phyloP scores from a whole-genome alignment of 2,329 filamentous ascomycete species.

The Talaromyces funiculosus region DNA sequence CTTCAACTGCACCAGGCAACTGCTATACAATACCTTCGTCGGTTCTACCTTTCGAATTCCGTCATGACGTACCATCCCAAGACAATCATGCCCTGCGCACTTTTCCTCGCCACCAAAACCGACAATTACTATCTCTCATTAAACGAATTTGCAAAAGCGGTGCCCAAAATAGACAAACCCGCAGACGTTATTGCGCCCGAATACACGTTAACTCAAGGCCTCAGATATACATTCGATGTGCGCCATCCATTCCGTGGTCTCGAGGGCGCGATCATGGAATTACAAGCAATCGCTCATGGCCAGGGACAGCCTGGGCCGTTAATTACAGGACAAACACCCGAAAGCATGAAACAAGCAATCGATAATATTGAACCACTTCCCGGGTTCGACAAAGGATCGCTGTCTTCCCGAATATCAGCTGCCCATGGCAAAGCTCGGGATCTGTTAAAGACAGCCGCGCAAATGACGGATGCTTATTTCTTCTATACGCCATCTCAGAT shows the following conservation, averaged over 20 bases:
- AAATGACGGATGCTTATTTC: slow-evolving; percentile 94
- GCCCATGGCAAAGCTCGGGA: slow-evolving; percentile 70
- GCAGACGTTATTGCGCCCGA: slow-evolving; percentile 87
- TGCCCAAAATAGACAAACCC: slow-evolving; percentile 64
- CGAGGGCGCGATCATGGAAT: slow-evolving; percentile 79
- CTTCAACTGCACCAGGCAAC: slow-evolving; percentile 54
- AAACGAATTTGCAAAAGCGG: slow-evolving; percentile 61
- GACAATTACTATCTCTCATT: slow-evolving; percentile 73
- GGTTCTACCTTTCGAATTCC: slow-evolving; percentile 94
- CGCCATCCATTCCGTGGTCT: slow-evolving; percentile 83
- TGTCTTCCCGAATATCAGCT: slow-evolving; percentile 46
- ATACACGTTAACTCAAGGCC: slow-evolving; percentile 84
- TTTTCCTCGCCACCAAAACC: slow-evolving; percentile 91
- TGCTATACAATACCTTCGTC: slow-evolving; percentile 80
- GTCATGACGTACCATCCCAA: slow-evolving; percentile 94
- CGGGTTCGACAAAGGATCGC: slow-evolving; percentile 20
- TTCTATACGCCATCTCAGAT: slow-evolving; percentile 93
- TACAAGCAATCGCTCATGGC: slow-evolving; percentile 62
- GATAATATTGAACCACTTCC: slow-evolving; percentile 27
- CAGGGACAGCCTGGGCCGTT: slow-evolving; percentile 41
- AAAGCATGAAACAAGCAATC: slow-evolving; percentile 27
- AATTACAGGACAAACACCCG: slow-evolving; percentile 24
- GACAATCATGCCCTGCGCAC: slow-evolving; percentile 78
- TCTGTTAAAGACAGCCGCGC: slow-evolving; percentile 69
- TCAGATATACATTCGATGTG: slow-evolving; percentile 90